Evolutionary conservation across 352 stramenopile genomes (phyloP).

Genomic region (Phytopythium vexans): DNA sequence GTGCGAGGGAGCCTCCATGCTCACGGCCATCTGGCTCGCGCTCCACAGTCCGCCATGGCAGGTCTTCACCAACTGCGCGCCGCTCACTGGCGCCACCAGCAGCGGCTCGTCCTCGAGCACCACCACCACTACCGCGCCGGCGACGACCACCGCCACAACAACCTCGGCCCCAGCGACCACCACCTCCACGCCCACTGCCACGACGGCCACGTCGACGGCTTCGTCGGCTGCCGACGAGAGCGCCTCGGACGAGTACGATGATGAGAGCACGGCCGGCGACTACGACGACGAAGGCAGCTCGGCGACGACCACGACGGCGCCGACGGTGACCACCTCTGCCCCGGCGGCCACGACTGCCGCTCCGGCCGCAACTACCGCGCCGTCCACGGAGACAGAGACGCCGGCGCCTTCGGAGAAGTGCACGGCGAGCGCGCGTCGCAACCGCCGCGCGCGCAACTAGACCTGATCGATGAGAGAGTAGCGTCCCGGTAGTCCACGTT

Average conservation of each 20-base stretch:
- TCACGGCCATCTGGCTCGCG: conserved; percentile 35
- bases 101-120: conserved; percentile 8
- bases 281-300: conserved; percentile 9
- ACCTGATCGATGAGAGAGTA: background rate
- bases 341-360: conserved; percentile 8
- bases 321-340: conserved; percentile 2
- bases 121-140: conserved; percentile 1
- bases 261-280: background rate
- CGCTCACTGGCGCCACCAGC: conserved; percentile 20
- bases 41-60: conserved; percentile 43
- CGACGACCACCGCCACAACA: conserved; percentile 6
- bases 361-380: conserved; percentile 1
- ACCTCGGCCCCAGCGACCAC: conserved; percentile 1
- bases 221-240: conserved; percentile 3
- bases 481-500: too few species aligned
- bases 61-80: conserved; percentile 46
- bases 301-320: conserved; percentile 1
- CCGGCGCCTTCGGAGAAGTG: conserved; percentile 9
- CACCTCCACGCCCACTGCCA: conserved; percentile 1
- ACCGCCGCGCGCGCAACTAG: background rate
- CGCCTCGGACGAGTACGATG: too few species aligned
- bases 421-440: conserved; percentile 2
- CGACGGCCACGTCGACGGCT: conserved; percentile 7
- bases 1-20: conserved; percentile 30
- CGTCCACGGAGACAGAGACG: conserved; percentile 6